Conservation (phyloP, 2,329 filamentous ascomycete species). For the Pestalotiopsis sp. region DNA sequence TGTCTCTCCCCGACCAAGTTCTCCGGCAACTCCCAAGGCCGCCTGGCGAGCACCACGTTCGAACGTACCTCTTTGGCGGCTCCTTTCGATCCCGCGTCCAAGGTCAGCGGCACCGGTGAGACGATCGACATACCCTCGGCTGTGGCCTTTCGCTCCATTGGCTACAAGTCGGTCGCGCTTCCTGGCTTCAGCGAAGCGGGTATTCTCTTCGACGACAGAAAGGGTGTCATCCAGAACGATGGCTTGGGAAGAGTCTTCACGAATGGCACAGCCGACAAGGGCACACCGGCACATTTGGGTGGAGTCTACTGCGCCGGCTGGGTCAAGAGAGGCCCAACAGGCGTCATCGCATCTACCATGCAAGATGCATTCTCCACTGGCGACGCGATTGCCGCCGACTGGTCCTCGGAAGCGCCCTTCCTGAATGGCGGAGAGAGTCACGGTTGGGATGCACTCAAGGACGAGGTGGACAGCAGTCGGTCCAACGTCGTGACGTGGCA, state of each 20-base stretch:
- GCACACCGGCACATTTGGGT: constrained; percentile 51
- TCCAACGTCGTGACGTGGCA: constrained; percentile 75
- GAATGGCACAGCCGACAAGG: constrained; percentile 31
- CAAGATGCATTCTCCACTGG: constrained; percentile 89
- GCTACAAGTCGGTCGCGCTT: constrained; percentile 82
- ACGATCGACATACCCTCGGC: constrained; percentile 62
- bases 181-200: constrained; percentile 73
- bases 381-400: constrained; percentile 82
- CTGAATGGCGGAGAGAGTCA: constrained; percentile 29
- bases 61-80: constrained; percentile 60
- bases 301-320: constrained; percentile 93
- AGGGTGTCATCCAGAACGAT: constrained; percentile 84
- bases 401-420: constrained; percentile 52
- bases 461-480: constrained; percentile 57
- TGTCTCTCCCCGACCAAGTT: constrained; percentile 79
- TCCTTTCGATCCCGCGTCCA: constrained; percentile 54
- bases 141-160: constrained; percentile 89
- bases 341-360: constrained; percentile 96
- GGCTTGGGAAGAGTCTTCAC: constrained; percentile 69
- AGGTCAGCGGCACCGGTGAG: constrained; percentile 51
- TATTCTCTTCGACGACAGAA: constrained; percentile 74
- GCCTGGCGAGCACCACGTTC: constrained; percentile 70
- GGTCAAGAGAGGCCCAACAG: constrained; percentile 93
- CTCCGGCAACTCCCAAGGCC: constrained; percentile 46
- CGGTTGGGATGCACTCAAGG: constrained; percentile 79